Percentiles rank a stretch among this genome's conserved stretches.
Evolutionary conservation across 371 early-diverging fungal genomes (phyloP).

Genomic region (Mortierella sp.): DNA sequence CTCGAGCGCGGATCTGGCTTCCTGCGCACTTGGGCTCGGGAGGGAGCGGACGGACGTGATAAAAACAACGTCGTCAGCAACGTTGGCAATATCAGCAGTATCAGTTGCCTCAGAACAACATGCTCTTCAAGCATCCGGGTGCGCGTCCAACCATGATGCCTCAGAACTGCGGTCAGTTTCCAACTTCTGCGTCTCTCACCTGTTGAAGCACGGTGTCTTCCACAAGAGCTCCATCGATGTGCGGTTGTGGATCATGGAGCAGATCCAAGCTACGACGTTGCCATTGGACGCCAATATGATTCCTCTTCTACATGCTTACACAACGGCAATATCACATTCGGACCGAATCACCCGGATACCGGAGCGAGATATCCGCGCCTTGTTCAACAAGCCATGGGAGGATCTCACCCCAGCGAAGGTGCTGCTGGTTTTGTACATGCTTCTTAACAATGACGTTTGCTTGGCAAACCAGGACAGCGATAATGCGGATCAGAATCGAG

Average conservation of each 20-base stretch:
- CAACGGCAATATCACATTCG: conserved; percentile 35
- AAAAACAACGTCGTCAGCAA: background rate
- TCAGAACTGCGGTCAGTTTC: conserved; percentile 39
- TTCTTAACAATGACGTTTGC: conserved; percentile 49
- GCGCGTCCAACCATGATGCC: background rate
- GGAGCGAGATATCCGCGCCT: conserved; percentile 24
- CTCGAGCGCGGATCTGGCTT: conserved; percentile 29
- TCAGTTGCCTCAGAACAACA: background rate
- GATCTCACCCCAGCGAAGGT: conserved; percentile 51
- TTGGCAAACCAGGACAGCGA: conserved; percentile 22
- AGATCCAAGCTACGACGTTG: conserved; percentile 33
- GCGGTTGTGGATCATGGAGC: conserved; percentile 45
- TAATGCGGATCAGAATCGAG: conserved; percentile 24
- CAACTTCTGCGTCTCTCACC: conserved; percentile 36
- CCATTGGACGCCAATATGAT: conserved; percentile 52
- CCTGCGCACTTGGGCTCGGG: conserved; percentile 37
- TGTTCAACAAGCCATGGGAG: conserved; percentile 31
- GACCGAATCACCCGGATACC: conserved; percentile 45
- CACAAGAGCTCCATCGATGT: conserved; percentile 43
- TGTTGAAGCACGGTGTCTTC: conserved; percentile 41
- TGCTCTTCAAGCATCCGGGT: too few species aligned
- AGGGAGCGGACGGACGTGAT: background rate
- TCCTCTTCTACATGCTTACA: conserved; percentile 45
- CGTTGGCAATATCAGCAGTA: background rate
- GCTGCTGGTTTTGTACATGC: conserved; percentile 46